Conservation (phyloP, 148 eudicot genomes). For the Persicaria tinctoria region DNA sequence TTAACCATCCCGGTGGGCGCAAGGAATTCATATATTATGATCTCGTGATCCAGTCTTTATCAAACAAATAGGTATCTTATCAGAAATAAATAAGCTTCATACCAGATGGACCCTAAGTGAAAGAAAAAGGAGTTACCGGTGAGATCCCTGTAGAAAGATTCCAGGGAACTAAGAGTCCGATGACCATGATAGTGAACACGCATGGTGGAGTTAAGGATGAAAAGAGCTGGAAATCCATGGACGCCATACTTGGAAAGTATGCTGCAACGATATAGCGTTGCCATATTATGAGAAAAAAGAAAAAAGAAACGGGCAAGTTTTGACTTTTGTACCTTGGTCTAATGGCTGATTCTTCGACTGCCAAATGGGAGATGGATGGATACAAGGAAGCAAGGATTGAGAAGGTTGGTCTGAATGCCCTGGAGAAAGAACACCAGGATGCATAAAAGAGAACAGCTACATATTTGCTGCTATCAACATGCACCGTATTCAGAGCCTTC, state of each 20-base stretch:
- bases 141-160: constrained; percentile 59
- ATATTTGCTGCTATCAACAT: constrained; percentile 44
- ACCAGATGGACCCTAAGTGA: background rate
- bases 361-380: constrained; percentile 84
- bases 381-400: constrained; percentile 60
- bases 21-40: no score
- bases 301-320: background rate
- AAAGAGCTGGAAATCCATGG: constrained; percentile 86
- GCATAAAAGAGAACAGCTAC: constrained; percentile 89
- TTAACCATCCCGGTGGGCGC: background rate
- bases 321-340: constrained; percentile 59
- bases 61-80: no score
- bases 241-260: constrained; percentile 86
- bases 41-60: no score
- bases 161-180: constrained; percentile 64
- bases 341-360: constrained; percentile 71
- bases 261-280: constrained; percentile 35
- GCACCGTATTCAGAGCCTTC: constrained; percentile 56
- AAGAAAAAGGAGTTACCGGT: constrained; percentile 38
- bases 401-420: constrained; percentile 61
- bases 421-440: constrained; percentile 96
- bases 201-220: constrained; percentile 76
- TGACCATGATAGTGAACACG: constrained; percentile 80
- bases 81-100: no score
- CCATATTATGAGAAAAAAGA: background rate